Percentiles rank a stretch among this genome's conserved stretches.
Conservation (phyloP, 768 basidiomycete genomes). For the Calocera viscosa region DNA sequence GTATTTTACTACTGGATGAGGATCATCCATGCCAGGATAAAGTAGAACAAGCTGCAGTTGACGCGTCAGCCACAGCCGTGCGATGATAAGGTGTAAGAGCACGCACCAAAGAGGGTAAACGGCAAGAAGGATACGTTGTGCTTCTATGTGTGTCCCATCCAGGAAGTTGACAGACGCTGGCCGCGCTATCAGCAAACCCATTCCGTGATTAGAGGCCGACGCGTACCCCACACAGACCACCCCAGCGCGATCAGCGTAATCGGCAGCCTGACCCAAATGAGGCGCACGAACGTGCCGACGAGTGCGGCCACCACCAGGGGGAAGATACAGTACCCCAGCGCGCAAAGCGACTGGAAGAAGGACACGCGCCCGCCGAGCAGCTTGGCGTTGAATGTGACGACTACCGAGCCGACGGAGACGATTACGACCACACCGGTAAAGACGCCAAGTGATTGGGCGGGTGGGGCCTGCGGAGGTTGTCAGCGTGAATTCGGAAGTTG, state of each 20-base stretch:
- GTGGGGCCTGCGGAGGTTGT: conserved; percentile 52
- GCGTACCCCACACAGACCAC: conserved; percentile 94
- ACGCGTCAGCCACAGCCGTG: background rate
- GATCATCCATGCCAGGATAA: conserved; percentile 94
- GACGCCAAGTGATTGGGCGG: conserved; percentile 68
- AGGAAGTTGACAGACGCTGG: conserved; percentile 88
- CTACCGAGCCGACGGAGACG: conserved; percentile 76
- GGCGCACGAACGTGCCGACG: conserved; percentile 69
- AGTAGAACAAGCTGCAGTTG: conserved; percentile 65
- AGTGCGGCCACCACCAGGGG: conserved; percentile 85
- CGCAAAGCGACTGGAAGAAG: conserved; percentile 94
- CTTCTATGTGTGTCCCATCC: conserved; percentile 87
- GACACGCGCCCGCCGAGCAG: conserved; percentile 57
- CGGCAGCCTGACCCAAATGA: conserved; percentile 78
- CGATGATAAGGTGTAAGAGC: conserved; percentile 8
- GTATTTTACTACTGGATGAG: conserved; percentile 52
- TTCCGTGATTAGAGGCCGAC: background rate
- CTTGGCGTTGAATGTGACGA: conserved; percentile 93
- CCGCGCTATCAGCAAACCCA: background rate
- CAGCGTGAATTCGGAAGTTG: background rate
- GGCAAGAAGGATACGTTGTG: conserved; percentile 77
- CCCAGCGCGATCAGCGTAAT: conserved; percentile 78
- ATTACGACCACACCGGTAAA: conserved; percentile 93
- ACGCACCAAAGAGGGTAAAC: conserved; percentile 90
- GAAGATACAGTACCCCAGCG: conserved; percentile 88